phyloP scores from a whole-genome alignment of 2,329 filamentous ascomycete species.

The Xylariaceae sp. region DNA sequence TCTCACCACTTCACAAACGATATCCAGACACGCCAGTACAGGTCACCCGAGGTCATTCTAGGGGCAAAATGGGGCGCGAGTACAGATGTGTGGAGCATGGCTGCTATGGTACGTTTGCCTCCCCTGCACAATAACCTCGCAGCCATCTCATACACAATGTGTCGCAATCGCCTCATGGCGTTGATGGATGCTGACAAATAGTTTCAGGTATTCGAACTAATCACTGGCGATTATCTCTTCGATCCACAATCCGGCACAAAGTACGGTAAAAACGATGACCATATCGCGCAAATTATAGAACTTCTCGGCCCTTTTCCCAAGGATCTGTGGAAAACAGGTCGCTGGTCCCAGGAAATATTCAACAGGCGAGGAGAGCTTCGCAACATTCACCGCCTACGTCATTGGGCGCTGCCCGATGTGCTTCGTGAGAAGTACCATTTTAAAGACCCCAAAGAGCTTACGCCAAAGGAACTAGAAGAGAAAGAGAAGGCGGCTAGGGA shows the following conservation, averaged over 20 bases:
- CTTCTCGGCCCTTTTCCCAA: slow-evolving; percentile 91
- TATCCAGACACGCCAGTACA: slow-evolving; percentile 95
- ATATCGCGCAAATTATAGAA: slow-evolving; percentile 98
- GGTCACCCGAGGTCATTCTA: slow-evolving; percentile 93
- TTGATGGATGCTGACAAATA: slow-evolving; percentile 7
- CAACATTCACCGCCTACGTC: slow-evolving; percentile 92
- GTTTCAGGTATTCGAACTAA: slow-evolving; percentile 84
- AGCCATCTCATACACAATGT: neutral
- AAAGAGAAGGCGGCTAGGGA: slow-evolving; percentile 31
- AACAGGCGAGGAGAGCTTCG: slow-evolving; percentile 95
- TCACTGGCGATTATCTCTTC: slow-evolving; percentile 97
- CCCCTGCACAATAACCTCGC: neutral
- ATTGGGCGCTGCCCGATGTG: slow-evolving; percentile 93
- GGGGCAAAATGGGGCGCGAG: slow-evolving; percentile 99
- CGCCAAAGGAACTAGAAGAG: slow-evolving; percentile 38
- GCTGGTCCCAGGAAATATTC: slow-evolving; percentile 99
- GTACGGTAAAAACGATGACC: slow-evolving; percentile 98
- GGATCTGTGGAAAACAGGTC: slow-evolving; percentile 83
- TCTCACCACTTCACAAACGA: slow-evolving; percentile 99
- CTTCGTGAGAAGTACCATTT: slow-evolving; percentile 97
- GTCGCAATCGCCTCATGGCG: neutral
- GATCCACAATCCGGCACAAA: slow-evolving; percentile 98
- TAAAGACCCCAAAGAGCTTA: slow-evolving; percentile 70
- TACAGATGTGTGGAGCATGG: slow-evolving; percentile 99
- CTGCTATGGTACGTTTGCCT: slow-evolving; percentile 76